Evolutionary conservation across 768 basidiomycete genomes (phyloP), one percentile per base, ranked within the genome.

Genomic region (Myochromella boudieri): DNA sequence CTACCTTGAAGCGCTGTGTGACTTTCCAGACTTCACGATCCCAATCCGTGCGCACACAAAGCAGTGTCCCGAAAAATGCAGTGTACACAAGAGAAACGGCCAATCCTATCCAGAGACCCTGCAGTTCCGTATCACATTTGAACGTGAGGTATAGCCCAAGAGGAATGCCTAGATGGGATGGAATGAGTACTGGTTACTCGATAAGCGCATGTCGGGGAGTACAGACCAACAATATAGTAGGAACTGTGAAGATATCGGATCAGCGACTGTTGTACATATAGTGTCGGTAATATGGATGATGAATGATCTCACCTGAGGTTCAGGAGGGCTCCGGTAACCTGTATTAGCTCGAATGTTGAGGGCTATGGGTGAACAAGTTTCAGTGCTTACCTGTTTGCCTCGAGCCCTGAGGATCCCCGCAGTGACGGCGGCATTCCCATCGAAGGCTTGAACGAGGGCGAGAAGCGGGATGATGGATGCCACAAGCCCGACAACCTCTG

Each of bases 381-480:
- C 6, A 14, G 18, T 17, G 25, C 62, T 10, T 42, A 74, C 84
- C 66, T 87, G 88, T 65, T 85, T 87, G 18, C 94, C 94, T 27
- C 81, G 70, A 0, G 93, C 86, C 27, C 95, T 77, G 45, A 97
- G 74, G 49, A 97, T 79, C 3, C 92, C 92, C 5, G 74, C 77
- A 0, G 81, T 74, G 4, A 93, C 78, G 0, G 77, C 82, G 3
- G 74, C 61, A 7, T 82, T 70, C 1, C 84, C 90, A 56, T 98
- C 95, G 45, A 93, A 84, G 4, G 95, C 78, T 65, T 95, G 87
- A 74, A 84, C 87, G 15, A 85, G 68, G 4, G 84, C 81, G 4
- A 95, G 80, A 4, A 87, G 68, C 0, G 90, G 88, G 12, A 93
- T 62, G 47, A 93, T 82, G 1, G 71, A 64, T 0, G 87, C 81